Percentiles rank a stretch among this genome's conserved stretches.
Evolutionary conservation across 352 stramenopile species (phyloP).

Genomic region (Achlya hypogyna): DNA sequence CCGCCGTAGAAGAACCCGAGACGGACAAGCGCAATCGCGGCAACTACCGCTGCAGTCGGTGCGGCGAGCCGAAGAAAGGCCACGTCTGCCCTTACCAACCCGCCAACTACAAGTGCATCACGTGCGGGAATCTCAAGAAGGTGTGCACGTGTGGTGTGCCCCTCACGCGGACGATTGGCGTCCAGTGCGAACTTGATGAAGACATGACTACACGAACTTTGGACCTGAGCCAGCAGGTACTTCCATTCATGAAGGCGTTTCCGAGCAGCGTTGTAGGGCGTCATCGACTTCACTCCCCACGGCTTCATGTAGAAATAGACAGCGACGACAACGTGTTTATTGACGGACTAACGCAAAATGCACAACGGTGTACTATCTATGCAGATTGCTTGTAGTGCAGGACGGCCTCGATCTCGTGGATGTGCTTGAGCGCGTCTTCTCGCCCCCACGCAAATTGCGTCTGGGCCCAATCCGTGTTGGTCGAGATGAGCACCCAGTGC

Average conservation of each 20-base stretch:
- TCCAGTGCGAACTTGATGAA: conserved; percentile 73
- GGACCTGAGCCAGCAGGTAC: conserved; percentile 39
- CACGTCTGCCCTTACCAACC: conserved; percentile 79
- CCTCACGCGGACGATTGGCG: conserved; percentile 48
- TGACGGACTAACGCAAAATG: neutral
- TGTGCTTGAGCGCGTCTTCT: conserved; percentile 48
- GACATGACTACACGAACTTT: conserved; percentile 74
- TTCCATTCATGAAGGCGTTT: neutral
- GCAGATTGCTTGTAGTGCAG: conserved; percentile 13
- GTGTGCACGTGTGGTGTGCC: conserved; percentile 60
- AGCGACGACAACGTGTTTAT: neutral
- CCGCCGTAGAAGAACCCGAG: neutral
- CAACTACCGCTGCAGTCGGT: conserved; percentile 81
- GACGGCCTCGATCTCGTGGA: conserved; percentile 50
- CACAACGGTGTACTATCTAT: neutral
- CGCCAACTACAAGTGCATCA: conserved; percentile 72
- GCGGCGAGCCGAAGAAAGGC: conserved; percentile 78
- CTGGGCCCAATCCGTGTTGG: conserved; percentile 53
- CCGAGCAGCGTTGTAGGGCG: neutral
- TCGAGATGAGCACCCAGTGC: conserved; percentile 65
- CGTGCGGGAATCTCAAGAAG: conserved; percentile 68
- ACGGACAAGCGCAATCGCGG: conserved; percentile 39
- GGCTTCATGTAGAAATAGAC: neutral
- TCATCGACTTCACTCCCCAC: neutral
- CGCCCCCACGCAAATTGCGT: conserved; percentile 65